Evolutionary conservation across 768 basidiomycete species (phyloP), one percentile per base, ranked within the genome.

Genomic region (Leucogyrophana mollusca): DNA sequence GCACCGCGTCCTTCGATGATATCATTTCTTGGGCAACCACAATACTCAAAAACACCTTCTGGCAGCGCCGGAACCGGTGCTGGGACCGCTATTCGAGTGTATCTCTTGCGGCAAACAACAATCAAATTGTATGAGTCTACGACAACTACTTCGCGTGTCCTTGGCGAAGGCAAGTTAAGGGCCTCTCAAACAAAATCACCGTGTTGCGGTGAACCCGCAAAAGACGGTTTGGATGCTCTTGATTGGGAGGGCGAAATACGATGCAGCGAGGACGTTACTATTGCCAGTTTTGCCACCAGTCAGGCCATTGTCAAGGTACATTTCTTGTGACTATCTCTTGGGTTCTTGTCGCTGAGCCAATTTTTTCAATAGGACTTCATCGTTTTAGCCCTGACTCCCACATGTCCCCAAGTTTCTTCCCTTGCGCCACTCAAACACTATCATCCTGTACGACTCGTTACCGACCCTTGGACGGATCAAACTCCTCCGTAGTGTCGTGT

Each of bases 191-290:
- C 76, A 10, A 56, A 60, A 13, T 30, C 7, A 7, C 13, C 27
- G 27, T 30, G 6, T 6, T 30, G n/a, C n/a, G n/a, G n/a, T n/a
- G n/a, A 6, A 30, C 50, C 51, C 23, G 47, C 52, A 13, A 25
- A 46, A 50, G 62, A 60, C 35, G 53, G 56, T 20, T 64, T 69
- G 39, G 71, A 71, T 24, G 66, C 74, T 50, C 62, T 85, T 2
- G 82, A 85, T 52, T 87, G 83, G 76, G 79, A 79, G 49, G 85
- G 83, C 11, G 73, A 77, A 46, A 50, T 84, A 11, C 57, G 56
- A 23, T 65, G 69, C 35, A 53, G 59, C 11, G 56, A 66, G 16
- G 64, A 73, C 33, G 60, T 74, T 35, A 62, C 58, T 0, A 66
- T 68, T 34, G 74, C 76, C 21, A 66, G 76, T 8, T 85, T 85